Evolutionary conservation across 108 stramenopile genomes (phyloP).

Genomic region (Cyclostephanos tholiformis): DNA sequence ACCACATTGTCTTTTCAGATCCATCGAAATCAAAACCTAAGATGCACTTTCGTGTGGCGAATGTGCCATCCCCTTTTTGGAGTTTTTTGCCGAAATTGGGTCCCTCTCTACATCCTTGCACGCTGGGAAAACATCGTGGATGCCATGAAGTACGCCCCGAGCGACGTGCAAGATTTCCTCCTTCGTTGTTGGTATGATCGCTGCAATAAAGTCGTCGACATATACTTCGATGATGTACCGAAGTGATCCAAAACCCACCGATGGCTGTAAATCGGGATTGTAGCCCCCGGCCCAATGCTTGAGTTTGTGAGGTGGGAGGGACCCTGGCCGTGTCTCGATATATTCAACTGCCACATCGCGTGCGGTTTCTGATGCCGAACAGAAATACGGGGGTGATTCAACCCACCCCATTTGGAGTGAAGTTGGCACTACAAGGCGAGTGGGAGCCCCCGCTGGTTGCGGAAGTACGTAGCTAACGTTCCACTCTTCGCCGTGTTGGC

Average conservation of each 20-base stretch:
- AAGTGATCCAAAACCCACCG: not conserved
- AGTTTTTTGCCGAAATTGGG: conserved; percentile 51
- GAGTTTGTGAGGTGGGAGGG: no score
- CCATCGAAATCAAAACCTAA: conserved; percentile 34
- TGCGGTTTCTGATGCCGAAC: no score
- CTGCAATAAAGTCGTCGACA: conserved; percentile 32
- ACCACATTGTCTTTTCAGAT: conserved; percentile 10
- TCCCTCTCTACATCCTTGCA: conserved; percentile 4
- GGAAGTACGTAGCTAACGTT: no score
- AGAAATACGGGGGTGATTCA: no score
- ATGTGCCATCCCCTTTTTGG: conserved; percentile 31
- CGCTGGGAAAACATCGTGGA: conserved; percentile 28
- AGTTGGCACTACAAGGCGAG: no score
- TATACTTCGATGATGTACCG: conserved; percentile 25
- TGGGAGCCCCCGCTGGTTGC: no score
- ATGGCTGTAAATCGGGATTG: no score
- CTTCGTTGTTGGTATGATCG: not conserved
- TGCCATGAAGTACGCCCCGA: not conserved
- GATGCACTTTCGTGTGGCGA: not conserved
- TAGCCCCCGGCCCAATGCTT: no score
- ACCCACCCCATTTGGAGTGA: no score
- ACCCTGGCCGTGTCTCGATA: no score
- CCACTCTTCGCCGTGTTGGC: no score
- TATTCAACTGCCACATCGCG: no score
- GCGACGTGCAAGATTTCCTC: conserved; percentile 7